Evolutionary conservation across 2,329 filamentous ascomycete species (phyloP), one percentile per base, ranked within the genome.

Genomic region (Aspergillus alliaceus): DNA sequence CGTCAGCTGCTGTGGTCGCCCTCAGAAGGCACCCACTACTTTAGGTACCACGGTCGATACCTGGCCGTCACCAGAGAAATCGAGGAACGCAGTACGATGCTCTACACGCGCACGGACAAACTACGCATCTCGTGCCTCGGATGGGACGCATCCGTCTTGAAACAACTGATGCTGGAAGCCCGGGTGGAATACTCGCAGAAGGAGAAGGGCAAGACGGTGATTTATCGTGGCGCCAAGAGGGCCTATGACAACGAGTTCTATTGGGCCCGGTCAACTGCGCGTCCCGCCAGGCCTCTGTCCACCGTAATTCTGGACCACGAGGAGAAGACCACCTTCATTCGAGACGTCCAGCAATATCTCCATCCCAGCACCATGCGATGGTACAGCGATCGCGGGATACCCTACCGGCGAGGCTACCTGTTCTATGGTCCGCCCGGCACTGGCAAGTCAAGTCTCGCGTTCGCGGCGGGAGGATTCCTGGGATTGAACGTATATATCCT

Each of bases 381-480:
- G 59, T 70, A 70, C 51, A 49, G 51, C 27, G 56, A 61, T 31
- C 60, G 64, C 5, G 66, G 90, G 0, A 91, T 93, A 25, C 90
- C 90, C 0, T 86, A 93, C 48, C 82, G 90, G 0, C 77, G 90
- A 34, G 91, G 90, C 0, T 93, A 93, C 64, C 14, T 62, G 8
- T 58, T 62, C 31, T 49, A 58, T 22, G 52, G 59, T 6, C 57
- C 52, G 1, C 59, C 59, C 1, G 58, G 58, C 4, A 59, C 59
- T 6, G 59, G 59, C 6, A 62, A 62, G 42, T 60, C 58, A 4
- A 62, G 58, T 50, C 53, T 62, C 6, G 50, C 34, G 5, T 59
- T 58, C 15, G 55, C 51, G 0, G 51, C 51, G 14, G 53, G 80
- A 92, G 86, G 86, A 0, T 79, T 86, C 1, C 89, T 90, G 57